Evolutionary conservation across 306 rosid species (phyloP).

Genomic region (Oxytropis ochrocephala): DNA sequence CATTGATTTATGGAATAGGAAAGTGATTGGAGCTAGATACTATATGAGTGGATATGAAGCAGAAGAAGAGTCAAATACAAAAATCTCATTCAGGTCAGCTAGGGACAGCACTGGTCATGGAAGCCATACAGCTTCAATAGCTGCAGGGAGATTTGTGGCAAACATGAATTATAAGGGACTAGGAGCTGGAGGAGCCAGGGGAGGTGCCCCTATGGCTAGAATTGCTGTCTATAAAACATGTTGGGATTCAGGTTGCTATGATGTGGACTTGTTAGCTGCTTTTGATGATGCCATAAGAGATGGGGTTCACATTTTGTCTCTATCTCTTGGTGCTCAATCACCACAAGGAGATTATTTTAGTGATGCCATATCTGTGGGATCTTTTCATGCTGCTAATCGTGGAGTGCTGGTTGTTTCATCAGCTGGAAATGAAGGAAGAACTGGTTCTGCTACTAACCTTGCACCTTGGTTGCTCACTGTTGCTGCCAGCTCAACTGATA

Average conservation of each 20-base stretch:
- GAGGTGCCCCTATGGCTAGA: constrained; percentile 82
- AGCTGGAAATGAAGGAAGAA: constrained; percentile 63
- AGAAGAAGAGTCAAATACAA: constrained; percentile 48
- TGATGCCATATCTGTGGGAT: constrained; percentile 83
- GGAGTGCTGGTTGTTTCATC: constrained; percentile 76
- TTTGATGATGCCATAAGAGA: constrained; percentile 86
- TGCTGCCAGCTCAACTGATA: constrained; percentile 84
- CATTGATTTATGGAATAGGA: constrained; percentile 37
- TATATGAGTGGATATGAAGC: constrained; percentile 65
- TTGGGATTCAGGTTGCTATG: constrained; percentile 88
- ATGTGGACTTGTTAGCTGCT: constrained; percentile 71
- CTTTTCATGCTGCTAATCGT: constrained; percentile 64
- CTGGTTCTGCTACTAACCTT: constrained; percentile 65
- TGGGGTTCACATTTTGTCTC: constrained; percentile 68
- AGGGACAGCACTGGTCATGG: constrained; percentile 88
- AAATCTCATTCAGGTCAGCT: constrained; percentile 56
- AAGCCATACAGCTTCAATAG: constrained; percentile 76
- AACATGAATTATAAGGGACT: constrained; percentile 74
- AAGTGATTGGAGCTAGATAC: constrained; percentile 83
- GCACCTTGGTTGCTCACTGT: constrained; percentile 87
- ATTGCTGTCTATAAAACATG: constrained; percentile 76
- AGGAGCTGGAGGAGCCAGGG: constrained; percentile 71
- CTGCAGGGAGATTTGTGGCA: constrained; percentile 68
- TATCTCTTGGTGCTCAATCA: constrained; percentile 69
- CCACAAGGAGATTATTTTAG: constrained; percentile 80